A percentile compares a stretch with the other conserved stretches of the same genome.
phyloP scores from a whole-genome alignment of 192 early-diverging fungal species.

The Gamsiella multidivaricata region DNA sequence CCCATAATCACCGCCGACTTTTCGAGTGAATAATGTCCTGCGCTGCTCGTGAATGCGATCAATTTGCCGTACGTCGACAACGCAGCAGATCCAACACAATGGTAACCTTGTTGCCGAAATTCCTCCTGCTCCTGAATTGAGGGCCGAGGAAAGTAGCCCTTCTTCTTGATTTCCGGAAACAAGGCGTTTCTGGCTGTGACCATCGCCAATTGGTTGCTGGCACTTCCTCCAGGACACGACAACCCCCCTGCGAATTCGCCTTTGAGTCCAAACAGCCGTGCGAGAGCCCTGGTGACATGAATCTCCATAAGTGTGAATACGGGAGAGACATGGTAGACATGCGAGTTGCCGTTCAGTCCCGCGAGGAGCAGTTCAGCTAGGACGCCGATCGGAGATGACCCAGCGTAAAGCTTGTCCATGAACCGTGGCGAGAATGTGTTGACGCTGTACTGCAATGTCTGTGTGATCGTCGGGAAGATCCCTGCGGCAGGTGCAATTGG shows the following conservation, averaged over 20 bases:
- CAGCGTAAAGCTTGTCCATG: constrained; percentile 86
- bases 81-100: constrained; percentile 6
- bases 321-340: constrained; percentile 82
- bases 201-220: constrained; percentile 81
- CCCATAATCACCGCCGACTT: constrained; percentile 79
- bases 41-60: constrained; percentile 74
- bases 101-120: constrained; percentile 14
- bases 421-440: constrained; percentile 78
- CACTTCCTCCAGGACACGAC: constrained; percentile 79
- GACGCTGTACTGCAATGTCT: constrained; percentile 64
- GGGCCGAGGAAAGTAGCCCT: constrained; percentile 58
- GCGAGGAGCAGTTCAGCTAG: constrained; percentile 74
- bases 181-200: constrained; percentile 75
- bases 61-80: constrained; percentile 52
- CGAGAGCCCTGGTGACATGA: constrained; percentile 60
- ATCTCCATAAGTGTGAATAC: constrained; percentile 78
- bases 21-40: constrained; percentile 81
- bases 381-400: constrained; percentile 79
- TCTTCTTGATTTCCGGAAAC: constrained; percentile 69
- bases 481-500: constrained; percentile 15
- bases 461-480: constrained; percentile 57
- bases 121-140: constrained; percentile 14
- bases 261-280: constrained; percentile 59
- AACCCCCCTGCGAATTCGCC: constrained; percentile 69
- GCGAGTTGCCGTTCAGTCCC: constrained; percentile 81